Evolutionary conservation across 768 basidiomycete genomes (phyloP).

Genomic region (Gloeophyllum trabeum): DNA sequence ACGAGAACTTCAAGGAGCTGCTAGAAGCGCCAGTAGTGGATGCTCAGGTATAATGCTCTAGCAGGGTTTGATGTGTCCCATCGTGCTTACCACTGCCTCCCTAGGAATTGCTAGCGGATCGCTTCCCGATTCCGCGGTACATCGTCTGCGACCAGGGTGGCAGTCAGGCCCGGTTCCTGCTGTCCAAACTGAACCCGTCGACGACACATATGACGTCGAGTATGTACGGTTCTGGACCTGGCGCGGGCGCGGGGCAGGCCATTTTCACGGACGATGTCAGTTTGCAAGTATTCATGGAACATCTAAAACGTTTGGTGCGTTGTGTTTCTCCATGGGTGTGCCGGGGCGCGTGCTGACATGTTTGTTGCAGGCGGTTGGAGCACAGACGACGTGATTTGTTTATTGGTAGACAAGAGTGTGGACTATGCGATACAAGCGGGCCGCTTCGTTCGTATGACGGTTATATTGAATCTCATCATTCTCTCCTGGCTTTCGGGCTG

Average conservation of each 20-base stretch:
- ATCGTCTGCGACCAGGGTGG: conserved; percentile 97
- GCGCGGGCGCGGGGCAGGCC: conserved; percentile 67
- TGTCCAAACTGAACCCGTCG: conserved; percentile 94
- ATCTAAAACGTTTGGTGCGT: conserved; percentile 83
- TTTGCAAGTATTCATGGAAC: conserved; percentile 96
- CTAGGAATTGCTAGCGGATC: conserved; percentile 88
- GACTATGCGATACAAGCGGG: no score
- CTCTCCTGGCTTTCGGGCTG: no score
- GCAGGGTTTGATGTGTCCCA: neutral
- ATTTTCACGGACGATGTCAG: conserved; percentile 99
- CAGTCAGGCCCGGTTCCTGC: conserved; percentile 94
- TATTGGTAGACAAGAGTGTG: neutral
- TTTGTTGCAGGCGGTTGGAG: neutral
- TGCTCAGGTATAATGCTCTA: conserved; percentile 52
- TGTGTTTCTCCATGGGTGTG: neutral
- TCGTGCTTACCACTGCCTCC: conserved; percentile 1
- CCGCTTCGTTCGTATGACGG: no score
- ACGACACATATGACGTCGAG: conserved; percentile 92
- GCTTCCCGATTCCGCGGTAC: conserved; percentile 95
- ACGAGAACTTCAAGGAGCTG: conserved; percentile 96
- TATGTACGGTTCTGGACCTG: conserved; percentile 76
- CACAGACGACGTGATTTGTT: neutral
- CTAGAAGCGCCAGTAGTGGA: conserved; percentile 79
- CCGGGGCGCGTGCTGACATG: neutral
- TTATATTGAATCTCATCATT: no score